Evolutionary conservation across 164 flowering plant species (phyloP).

Genomic region (Saururus chinensis): DNA sequence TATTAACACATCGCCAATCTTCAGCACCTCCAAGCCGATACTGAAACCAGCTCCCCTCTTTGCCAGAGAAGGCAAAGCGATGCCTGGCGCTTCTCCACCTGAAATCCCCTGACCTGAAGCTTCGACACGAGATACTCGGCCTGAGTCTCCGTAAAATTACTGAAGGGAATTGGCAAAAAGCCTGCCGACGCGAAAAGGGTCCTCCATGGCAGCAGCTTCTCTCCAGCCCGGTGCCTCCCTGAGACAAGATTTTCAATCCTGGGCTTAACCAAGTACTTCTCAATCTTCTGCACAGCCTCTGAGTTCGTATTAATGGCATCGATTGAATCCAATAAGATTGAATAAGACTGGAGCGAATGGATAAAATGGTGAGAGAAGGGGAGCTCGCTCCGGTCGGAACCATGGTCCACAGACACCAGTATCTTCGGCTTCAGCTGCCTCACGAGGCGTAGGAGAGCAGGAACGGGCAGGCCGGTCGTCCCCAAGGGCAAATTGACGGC

Average conservation of each 20-base stretch:
- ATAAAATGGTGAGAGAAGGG: constrained; percentile 55
- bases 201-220: constrained; percentile 54
- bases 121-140: constrained; percentile 72
- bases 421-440: constrained; percentile 64
- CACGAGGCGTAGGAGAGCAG: constrained; percentile 49
- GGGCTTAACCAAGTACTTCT: constrained; percentile 52
- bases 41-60: constrained; percentile 63
- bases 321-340: constrained; percentile 51
- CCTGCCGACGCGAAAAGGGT: constrained; percentile 52
- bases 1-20: constrained; percentile 5
- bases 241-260: constrained; percentile 41
- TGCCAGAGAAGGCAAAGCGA: constrained; percentile 84
- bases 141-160: constrained; percentile 74
- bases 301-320: constrained; percentile 42
- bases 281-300: constrained; percentile 56
- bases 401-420: constrained; percentile 58
- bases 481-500: constrained; percentile 59
- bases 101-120: constrained; percentile 52
- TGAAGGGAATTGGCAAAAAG: constrained; percentile 47
- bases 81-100: constrained; percentile 73
- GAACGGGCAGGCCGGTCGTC: constrained; percentile 27
- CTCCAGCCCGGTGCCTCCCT: constrained; percentile 33
- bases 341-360: constrained; percentile 41
- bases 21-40: constrained; percentile 87
- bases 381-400: constrained; percentile 55